Evolutionary conservation across 177 flowering plant species (phyloP).

Genomic region (Vitis hybrid): DNA sequence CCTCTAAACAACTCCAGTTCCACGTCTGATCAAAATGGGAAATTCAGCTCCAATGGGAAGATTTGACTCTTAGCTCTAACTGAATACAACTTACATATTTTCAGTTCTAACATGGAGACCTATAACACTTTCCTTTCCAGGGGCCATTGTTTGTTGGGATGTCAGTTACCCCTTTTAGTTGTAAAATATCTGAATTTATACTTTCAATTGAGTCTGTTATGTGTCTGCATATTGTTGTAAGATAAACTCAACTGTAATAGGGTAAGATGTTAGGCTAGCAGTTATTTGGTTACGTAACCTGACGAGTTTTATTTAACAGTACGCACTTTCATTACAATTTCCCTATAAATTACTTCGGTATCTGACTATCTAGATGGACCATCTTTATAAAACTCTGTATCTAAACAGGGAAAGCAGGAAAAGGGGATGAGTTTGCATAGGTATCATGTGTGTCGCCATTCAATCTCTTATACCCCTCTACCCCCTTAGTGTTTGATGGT

Average conservation of each 20-base stretch:
- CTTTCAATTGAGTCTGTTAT: neutral
- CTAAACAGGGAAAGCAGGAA: too few species aligned
- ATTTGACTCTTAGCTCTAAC: slow-evolving; percentile 1
- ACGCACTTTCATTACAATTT: neutral
- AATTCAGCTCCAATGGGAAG: neutral
- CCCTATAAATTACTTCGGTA: neutral
- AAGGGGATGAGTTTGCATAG: too few species aligned
- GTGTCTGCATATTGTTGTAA: slow-evolving; percentile 1
- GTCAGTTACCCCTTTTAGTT: neutral
- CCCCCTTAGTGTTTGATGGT: too few species aligned
- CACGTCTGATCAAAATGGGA: neutral
- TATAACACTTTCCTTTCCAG: neutral
- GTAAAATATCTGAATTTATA: neutral
- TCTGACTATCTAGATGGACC: too few species aligned
- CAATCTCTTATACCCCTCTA: too few species aligned
- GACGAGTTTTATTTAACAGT: neutral
- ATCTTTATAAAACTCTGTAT: too few species aligned
- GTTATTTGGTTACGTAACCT: neutral
- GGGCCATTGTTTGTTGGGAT: too few species aligned
- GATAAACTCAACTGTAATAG: neutral
- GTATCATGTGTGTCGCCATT: too few species aligned
- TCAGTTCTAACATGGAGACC: neutral
- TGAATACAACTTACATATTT: neutral
- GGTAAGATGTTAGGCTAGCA: neutral
- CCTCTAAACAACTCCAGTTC: neutral